Evolutionary conservation across 345 rosid genomes (phyloP), one percentile per base, ranked within the genome.

Genomic region (Viola odorata): DNA sequence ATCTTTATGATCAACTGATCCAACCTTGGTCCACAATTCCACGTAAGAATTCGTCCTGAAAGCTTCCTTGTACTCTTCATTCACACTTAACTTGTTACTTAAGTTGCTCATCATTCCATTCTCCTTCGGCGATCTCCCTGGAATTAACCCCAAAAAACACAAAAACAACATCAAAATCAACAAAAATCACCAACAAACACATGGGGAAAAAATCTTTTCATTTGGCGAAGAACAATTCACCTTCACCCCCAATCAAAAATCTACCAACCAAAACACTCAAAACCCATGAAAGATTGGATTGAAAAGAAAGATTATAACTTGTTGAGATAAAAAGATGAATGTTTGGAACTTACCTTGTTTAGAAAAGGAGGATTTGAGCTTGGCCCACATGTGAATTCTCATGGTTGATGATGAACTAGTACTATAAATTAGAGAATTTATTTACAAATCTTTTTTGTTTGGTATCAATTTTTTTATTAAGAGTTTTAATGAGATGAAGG

Each of bases 1-100:
- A 37, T 39, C 60, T 62, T 42, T 11, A 40, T 60, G 55, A 53
- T 17, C 37, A 63, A 56, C 70, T 80, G 84, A 50, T 68, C 82
- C 86, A 60, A 80, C 81, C 67, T 85, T 74, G 64, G 77, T 81
- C 62, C 84, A 76, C 79, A 84, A 78, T 50, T 92, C 96, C 14
- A 75, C 56, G 66, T 92, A 92, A 44, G 98, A 92, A 16, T 75
- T 73, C 50, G 97, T 85, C 57, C 95, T 83, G 61, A 92, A 83
- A 57, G 89, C 96, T 79, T 82, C 80, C 69, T 74, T 82, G 87
- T 92, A 89, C 65, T 92, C 98, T 55, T 87, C 90, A 58, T 78
- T 79, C 12, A 92, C 84, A 64, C 68, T 83, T 64, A 68, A 50
- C 81, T 80, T 72, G 67, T 51, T 70, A 37, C 73, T 60, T 60